Percentiles rank a stretch among this genome's conserved stretches.
These are phyloP conservation scores for Psilocybe sp. DNA, from an alignment of 768 basidiomycete genomes.

Conservation along the genomic window DNA sequence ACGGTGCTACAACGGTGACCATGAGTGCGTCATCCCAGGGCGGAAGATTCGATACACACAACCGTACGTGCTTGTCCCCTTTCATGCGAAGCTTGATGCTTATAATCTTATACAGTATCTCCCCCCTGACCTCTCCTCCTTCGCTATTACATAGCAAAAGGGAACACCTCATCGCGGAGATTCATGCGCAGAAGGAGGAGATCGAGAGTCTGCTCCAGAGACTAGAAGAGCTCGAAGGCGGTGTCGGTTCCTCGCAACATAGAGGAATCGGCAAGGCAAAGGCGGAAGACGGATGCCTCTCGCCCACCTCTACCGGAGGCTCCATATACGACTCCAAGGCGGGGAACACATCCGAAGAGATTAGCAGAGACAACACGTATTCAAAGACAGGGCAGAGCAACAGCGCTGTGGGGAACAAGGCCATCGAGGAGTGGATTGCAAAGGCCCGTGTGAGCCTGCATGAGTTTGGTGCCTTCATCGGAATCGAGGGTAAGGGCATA, in stretches of 20 bases:
- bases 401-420: slow-evolving; percentile 44
- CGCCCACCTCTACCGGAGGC: slow-evolving; percentile 30
- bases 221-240: slow-evolving; percentile 39
- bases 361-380: slow-evolving; percentile 7
- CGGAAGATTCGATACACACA: slow-evolving; percentile 76
- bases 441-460: slow-evolving; percentile 68
- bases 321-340: slow-evolving; percentile 25
- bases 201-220: slow-evolving; percentile 71
- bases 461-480: slow-evolving; percentile 67
- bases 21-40: slow-evolving; percentile 81
- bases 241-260: slow-evolving; percentile 7
- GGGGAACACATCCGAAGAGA: slow-evolving; percentile 15
- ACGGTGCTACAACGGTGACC: slow-evolving; percentile 66
- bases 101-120: background rate
- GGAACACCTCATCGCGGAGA: slow-evolving; percentile 74
- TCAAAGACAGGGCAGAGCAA: slow-evolving; percentile 20
- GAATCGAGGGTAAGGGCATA: slow-evolving; percentile 53
- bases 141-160: slow-evolving; percentile 54
- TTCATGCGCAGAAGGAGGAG: slow-evolving; percentile 69
- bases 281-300: slow-evolving; percentile 36
- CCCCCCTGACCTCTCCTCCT: background rate
- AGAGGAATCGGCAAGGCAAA: slow-evolving; percentile 17
- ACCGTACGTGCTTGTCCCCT: slow-evolving; percentile 50
- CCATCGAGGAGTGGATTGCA: slow-evolving; percentile 74
- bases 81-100: background rate